phyloP scores from a whole-genome alignment of 75 land plant genomes.

The Isoetes taiwanensis region DNA sequence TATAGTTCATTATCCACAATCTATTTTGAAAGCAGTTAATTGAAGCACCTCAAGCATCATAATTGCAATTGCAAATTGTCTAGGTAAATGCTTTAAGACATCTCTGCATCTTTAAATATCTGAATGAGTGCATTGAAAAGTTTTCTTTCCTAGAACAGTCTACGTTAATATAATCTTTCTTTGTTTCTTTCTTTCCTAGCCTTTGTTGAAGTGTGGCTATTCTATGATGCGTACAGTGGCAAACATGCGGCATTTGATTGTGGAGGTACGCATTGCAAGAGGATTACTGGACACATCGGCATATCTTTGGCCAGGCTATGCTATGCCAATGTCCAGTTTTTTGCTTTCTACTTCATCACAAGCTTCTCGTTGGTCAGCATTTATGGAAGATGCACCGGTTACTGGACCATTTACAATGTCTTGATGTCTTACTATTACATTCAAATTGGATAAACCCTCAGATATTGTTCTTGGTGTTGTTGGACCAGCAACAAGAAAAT shows the following conservation, averaged over 20 bases:
- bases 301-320: constrained; percentile 79
- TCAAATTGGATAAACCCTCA: constrained; percentile 54
- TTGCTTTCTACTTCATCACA: constrained; percentile 32
- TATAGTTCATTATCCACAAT: no score
- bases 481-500: constrained; percentile 79
- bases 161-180: no score
- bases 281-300: constrained; percentile 75
- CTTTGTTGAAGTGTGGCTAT: no score
- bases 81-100: no score
- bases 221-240: no score
- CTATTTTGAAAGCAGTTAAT: no score
- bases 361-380: constrained; percentile 56
- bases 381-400: constrained; percentile 67
- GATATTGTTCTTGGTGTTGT: constrained; percentile 54
- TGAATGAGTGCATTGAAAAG: no score
- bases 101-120: no score
- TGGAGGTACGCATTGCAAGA: constrained; percentile 87
- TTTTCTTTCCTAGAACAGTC: no score
- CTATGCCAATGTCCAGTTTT: constrained; percentile 36
- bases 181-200: no score
- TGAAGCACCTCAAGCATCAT: no score
- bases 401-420: constrained; percentile 39
- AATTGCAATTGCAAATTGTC: no score
- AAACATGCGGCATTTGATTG: constrained; percentile 76
- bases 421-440: constrained; percentile 74